A percentile compares a stretch with the other conserved stretches of the same genome.
Conservation (phyloP, 2,329 filamentous ascomycete genomes). For the Escovopsis sp. region DNA sequence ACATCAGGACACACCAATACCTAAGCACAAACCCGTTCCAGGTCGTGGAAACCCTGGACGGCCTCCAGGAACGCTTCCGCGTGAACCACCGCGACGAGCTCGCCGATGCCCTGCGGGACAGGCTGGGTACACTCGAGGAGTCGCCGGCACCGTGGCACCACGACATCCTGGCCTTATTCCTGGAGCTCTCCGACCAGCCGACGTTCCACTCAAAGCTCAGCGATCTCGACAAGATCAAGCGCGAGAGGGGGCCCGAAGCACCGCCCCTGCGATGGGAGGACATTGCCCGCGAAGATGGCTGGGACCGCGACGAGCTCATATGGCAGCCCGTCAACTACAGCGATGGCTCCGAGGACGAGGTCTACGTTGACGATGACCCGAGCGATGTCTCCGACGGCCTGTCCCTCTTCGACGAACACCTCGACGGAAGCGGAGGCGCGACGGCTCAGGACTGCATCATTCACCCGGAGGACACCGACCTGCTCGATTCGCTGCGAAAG, state of each 20-base stretch:
- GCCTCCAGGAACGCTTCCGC: conserved; percentile 74
- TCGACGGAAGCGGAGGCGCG: conserved; percentile 9
- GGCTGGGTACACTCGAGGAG: conserved; percentile 44
- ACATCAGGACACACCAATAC: conserved; percentile 39
- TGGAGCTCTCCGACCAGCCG: conserved; percentile 72
- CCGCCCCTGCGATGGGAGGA: conserved; percentile 61
- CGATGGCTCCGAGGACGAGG: conserved; percentile 46
- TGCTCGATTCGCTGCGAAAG: conserved; percentile 16
- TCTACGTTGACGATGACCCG: conserved; percentile 19
- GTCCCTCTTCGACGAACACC: conserved; percentile 15
- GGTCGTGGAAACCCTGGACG: conserved; percentile 47
- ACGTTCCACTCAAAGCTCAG: conserved; percentile 52
- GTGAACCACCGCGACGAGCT: conserved; percentile 67
- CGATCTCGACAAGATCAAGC: conserved; percentile 41
- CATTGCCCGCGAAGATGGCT: conserved; percentile 61
- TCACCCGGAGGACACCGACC: conserved; percentile 17
- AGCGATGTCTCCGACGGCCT: conserved; percentile 23
- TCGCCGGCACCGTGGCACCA: conserved; percentile 52
- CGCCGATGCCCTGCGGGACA: conserved; percentile 50
- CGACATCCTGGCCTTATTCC: conserved; percentile 62
- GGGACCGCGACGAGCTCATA: conserved; percentile 49
- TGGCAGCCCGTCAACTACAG: conserved; percentile 60
- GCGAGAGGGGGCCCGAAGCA: conserved; percentile 25
- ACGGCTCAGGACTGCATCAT: conserved; percentile 21
- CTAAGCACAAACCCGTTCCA: conserved; percentile 64